A percentile compares a stretch with the other conserved stretches of the same genome.
Conservation (phyloP, 78 protist species). For the Dictyostelium citrinum region DNA sequence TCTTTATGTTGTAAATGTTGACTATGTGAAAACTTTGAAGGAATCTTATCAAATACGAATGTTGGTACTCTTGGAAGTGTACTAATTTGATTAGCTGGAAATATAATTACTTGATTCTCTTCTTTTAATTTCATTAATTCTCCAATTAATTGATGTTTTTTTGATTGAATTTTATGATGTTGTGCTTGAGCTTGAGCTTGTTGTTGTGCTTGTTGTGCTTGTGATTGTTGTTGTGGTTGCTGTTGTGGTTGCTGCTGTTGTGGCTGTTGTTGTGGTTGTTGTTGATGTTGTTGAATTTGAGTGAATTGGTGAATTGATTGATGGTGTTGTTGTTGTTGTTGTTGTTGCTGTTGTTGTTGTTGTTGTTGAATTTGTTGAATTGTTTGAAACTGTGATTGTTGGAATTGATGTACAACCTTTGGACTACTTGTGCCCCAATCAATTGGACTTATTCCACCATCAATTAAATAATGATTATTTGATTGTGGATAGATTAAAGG, state of each 20-base stretch:
- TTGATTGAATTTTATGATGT: constrained; percentile 26
- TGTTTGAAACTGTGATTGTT: not conserved
- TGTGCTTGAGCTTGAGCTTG: constrained; percentile 18
- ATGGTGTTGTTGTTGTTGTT: not conserved
- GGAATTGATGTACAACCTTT: not conserved
- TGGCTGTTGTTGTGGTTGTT: not conserved
- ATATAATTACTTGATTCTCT: constrained; percentile 56
- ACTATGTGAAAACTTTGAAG: constrained; percentile 4
- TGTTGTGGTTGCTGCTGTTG: not conserved
- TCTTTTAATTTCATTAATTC: constrained; percentile 21
- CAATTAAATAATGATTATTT: not conserved
- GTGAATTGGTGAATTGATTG: no score
- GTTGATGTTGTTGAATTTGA: not conserved
- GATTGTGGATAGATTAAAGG: not conserved
- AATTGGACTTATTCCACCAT: not conserved
- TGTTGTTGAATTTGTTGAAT: not conserved
- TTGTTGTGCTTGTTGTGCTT: not conserved
- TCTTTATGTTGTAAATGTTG: constrained; percentile 23
- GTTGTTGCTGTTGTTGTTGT: not conserved
- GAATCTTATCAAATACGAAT: constrained; percentile 56
- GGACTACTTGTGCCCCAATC: constrained; percentile 1
- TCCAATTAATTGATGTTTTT: constrained; percentile 4
- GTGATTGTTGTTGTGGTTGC: not conserved
- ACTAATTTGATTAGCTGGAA: constrained; percentile 50
- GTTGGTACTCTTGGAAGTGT: constrained; percentile 70